Evolutionary conservation across 2,329 filamentous ascomycete genomes (phyloP).

Genomic region (Fusarium concolor): DNA sequence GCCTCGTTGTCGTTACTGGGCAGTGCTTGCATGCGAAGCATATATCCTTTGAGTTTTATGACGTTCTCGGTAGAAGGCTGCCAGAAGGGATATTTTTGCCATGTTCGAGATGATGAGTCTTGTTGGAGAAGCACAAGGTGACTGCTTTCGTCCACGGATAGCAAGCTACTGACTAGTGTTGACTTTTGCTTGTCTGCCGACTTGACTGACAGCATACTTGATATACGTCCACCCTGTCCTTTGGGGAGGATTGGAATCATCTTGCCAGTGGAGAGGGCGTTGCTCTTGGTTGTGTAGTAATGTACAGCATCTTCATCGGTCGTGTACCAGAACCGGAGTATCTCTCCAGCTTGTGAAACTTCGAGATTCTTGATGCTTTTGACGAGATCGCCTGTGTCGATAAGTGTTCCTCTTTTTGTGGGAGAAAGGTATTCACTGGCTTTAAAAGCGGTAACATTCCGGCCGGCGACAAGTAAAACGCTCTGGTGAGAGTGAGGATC

Average conservation of each 20-base stretch:
- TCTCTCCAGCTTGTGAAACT: background rate
- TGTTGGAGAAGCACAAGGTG: background rate
- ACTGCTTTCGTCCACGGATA: background rate
- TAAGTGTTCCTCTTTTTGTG: background rate
- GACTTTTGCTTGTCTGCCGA: background rate
- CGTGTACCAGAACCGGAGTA: background rate
- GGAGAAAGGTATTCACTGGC: background rate
- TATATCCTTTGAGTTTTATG: background rate
- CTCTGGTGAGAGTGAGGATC: background rate
- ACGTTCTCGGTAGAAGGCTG: background rate
- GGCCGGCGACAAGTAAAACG: background rate
- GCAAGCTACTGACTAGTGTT: background rate
- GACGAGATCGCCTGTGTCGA: background rate
- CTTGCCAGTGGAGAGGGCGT: background rate
- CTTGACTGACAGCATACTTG: background rate
- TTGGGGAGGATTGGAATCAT: background rate
- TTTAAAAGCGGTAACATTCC: background rate
- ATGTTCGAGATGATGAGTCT: background rate
- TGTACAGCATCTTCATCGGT: background rate
- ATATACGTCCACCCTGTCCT: background rate
- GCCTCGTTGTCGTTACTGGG: background rate
- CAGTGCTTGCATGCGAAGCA: background rate
- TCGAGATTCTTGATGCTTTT: background rate
- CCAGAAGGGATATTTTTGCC: background rate
- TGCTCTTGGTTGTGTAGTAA: background rate